Evolutionary conservation across 1,284 basidiomycete species (phyloP).

Genomic region (Caloboletus inedulis): DNA sequence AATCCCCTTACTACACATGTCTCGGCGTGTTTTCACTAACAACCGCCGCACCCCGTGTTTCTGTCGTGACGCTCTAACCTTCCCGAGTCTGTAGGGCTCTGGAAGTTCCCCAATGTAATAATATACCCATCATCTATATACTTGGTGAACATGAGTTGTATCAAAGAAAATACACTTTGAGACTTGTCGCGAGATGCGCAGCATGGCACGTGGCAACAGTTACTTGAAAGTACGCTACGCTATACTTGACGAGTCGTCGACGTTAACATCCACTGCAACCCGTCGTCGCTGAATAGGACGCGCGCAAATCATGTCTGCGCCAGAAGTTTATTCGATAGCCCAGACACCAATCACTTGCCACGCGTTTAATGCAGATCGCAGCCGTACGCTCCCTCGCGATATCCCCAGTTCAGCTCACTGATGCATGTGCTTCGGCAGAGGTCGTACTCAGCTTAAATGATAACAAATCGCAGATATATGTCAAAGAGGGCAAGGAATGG

Average conservation of each 20-base stretch:
- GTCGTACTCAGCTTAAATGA: slow-evolving; percentile 91
- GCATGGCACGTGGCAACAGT: slow-evolving; percentile 14
- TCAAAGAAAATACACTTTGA: not conserved
- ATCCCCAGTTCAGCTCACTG: slow-evolving; percentile 5
- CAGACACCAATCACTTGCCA: slow-evolving; percentile 87
- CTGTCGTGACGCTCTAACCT: not conserved
- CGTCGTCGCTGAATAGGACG: slow-evolving; percentile 1
- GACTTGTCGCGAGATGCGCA: slow-evolving; percentile 3
- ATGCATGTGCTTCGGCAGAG: slow-evolving; percentile 49
- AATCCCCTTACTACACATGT: not conserved
- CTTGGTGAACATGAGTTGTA: not conserved
- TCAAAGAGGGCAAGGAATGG: slow-evolving; percentile 71
- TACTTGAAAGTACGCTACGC: not conserved
- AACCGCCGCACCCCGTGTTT: not conserved
- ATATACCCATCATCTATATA: not conserved
- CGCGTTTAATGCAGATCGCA: slow-evolving; percentile 89
- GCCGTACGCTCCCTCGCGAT: slow-evolving; percentile 52
- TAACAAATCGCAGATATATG: slow-evolving; percentile 85
- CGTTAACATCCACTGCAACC: not conserved
- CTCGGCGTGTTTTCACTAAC: not conserved
- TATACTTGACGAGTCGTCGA: not conserved
- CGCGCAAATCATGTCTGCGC: slow-evolving; percentile 55
- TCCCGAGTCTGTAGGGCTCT: not conserved
- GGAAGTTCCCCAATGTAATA: not conserved
- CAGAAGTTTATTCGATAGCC: slow-evolving; percentile 77